Conservation (phyloP, 2,329 filamentous ascomycete genomes). For the Penicillium capsulatum region DNA sequence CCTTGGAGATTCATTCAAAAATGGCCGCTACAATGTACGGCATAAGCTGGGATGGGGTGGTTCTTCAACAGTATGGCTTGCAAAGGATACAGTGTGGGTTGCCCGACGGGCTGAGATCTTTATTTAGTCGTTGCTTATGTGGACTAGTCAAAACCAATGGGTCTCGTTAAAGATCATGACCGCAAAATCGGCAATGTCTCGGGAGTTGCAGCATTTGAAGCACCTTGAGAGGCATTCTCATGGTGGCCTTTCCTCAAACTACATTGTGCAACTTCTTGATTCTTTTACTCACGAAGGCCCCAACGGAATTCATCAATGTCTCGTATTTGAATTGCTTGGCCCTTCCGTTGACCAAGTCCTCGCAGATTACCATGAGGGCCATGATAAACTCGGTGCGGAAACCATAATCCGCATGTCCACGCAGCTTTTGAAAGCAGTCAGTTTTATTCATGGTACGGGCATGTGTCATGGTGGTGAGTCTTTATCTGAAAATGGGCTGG, state of each 20-base stretch:
- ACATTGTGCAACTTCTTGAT: slow-evolving; percentile 30
- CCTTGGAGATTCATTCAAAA: slow-evolving; percentile 42
- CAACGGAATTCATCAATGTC: slow-evolving; percentile 34
- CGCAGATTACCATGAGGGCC: slow-evolving; percentile 14
- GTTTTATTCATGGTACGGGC: slow-evolving; percentile 26
- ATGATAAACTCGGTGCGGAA: slow-evolving; percentile 21
- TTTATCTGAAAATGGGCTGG: neutral
- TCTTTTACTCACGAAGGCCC: slow-evolving; percentile 30
- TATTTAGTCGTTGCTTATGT: slow-evolving; percentile 8
- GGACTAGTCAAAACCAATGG: slow-evolving; percentile 17
- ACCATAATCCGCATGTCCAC: slow-evolving; percentile 26
- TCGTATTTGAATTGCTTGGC: slow-evolving; percentile 34
- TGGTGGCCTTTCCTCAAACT: slow-evolving; percentile 17
- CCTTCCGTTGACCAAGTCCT: slow-evolving; percentile 26
- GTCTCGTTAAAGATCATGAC: slow-evolving; percentile 34
- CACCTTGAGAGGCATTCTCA: slow-evolving; percentile 9
- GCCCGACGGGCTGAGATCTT: neutral
- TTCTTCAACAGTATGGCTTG: slow-evolving; percentile 48
- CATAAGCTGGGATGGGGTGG: slow-evolving; percentile 47
- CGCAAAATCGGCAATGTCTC: slow-evolving; percentile 19
- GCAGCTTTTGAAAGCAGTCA: slow-evolving; percentile 26
- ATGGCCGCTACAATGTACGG: slow-evolving; percentile 42
- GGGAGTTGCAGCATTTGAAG: slow-evolving; percentile 21
- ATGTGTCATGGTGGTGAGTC: slow-evolving; percentile 32
- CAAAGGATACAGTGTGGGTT: slow-evolving; percentile 29